Evolutionary conservation across 1,139 yeast species (phyloP).

Genomic region (Hyphopichia khmerensis): DNA sequence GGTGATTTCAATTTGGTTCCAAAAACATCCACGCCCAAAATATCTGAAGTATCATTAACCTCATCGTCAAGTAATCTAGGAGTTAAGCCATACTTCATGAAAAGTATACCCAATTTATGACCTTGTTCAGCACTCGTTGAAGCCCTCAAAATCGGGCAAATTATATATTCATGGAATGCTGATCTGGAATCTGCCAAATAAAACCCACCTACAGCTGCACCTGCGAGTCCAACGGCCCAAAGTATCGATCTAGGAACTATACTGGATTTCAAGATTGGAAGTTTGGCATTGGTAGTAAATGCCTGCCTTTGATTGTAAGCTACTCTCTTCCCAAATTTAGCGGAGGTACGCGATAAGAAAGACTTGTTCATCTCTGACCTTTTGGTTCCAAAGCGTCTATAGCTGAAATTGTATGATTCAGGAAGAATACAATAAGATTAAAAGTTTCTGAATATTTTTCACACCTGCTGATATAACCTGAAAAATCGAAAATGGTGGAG

Average conservation of each 20-base stretch:
- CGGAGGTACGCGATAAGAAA: neutral
- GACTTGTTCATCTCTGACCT: neutral
- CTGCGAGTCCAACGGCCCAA: constrained; percentile 23
- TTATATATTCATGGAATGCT: constrained; percentile 73
- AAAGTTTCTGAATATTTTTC: neutral
- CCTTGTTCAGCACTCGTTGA: constrained; percentile 81
- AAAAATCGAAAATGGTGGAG: neutral
- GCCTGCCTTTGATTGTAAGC: neutral
- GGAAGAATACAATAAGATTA: neutral
- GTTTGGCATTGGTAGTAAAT: neutral
- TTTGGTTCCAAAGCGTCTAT: too few species aligned
- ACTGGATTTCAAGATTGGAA: constrained; percentile 16
- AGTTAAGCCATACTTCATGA: constrained; percentile 66
- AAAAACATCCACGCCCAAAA: constrained; percentile 60
- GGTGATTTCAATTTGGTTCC: constrained; percentile 70
- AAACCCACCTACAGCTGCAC: constrained; percentile 24
- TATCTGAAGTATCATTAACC: constrained; percentile 44
- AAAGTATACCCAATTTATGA: constrained; percentile 70
- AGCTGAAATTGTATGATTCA: too few species aligned
- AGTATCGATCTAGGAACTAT: constrained; percentile 29
- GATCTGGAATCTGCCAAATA: constrained; percentile 77
- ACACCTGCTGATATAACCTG: neutral
- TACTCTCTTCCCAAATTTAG: neutral
- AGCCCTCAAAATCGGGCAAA: constrained; percentile 75
- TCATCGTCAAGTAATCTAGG: constrained; percentile 59